These are phyloP conservation scores for Trichodelitschia bisporula DNA, from an alignment of 495 filamentous ascomycete genomes.

Conservation along the genomic window DNA sequence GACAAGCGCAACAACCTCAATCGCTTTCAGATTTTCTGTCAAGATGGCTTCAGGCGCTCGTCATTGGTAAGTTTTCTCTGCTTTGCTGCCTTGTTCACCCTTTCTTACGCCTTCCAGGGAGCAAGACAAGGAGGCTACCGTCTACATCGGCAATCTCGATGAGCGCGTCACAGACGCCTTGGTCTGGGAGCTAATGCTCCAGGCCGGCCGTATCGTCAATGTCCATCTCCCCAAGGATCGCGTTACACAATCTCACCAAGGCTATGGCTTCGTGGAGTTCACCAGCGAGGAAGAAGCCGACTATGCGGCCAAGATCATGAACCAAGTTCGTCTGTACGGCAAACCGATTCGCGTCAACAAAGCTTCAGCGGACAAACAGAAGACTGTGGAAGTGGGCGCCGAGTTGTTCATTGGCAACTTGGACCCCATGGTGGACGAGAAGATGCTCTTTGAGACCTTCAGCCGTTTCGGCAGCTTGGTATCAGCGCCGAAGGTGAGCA, in stretches of 20 bases:
- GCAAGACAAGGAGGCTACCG: slow-evolving; percentile 95
- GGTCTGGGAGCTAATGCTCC: slow-evolving; percentile 93
- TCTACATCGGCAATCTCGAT: slow-evolving; percentile 96
- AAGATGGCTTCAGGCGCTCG: slow-evolving; percentile 26
- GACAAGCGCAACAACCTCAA: no score
- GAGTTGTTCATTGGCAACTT: slow-evolving; percentile 95
- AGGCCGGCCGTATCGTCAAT: slow-evolving; percentile 87
- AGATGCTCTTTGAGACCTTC: slow-evolving; percentile 93
- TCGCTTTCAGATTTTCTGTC: not conserved
- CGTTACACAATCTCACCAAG: slow-evolving; percentile 88
- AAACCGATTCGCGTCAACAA: slow-evolving; percentile 97
- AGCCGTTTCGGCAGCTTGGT: slow-evolving; percentile 73
- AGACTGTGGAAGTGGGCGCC: slow-evolving; percentile 82
- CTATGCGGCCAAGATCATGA: slow-evolving; percentile 92
- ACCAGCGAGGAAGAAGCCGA: slow-evolving; percentile 90
- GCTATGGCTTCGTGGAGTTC: slow-evolving; percentile 97
- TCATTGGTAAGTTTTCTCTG: slow-evolving; percentile 37
- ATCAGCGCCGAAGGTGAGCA: slow-evolving; percentile 47
- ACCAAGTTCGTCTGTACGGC: slow-evolving; percentile 75
- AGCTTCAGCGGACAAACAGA: slow-evolving; percentile 87
- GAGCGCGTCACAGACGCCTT: slow-evolving; percentile 78
- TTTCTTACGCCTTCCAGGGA: slow-evolving; percentile 34
- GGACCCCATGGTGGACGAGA: slow-evolving; percentile 85
- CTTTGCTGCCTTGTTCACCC: not conserved
- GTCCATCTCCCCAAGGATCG: slow-evolving; percentile 95